A percentile compares a stretch with the other conserved stretches of the same genome.
phyloP scores from a whole-genome alignment of 202 grass and related monocot genomes.

The Sporobolus alterniflorus region DNA sequence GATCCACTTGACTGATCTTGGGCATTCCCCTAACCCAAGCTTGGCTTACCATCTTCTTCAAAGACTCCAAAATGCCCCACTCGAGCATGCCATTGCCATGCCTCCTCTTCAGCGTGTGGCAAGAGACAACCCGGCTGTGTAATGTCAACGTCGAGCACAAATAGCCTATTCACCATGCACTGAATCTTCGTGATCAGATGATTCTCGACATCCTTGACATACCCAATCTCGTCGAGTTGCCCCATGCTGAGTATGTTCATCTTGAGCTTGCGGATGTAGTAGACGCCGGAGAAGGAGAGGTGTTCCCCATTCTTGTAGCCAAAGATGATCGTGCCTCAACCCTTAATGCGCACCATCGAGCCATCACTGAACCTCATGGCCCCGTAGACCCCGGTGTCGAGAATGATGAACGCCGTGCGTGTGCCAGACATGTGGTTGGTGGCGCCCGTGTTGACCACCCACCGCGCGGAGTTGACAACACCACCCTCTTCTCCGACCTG shows the following conservation, averaged over 20 bases:
- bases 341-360: neutral
- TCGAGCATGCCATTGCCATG: no score
- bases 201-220: neutral
- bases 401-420: fast-evolving
- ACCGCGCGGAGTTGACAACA: no score
- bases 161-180: neutral
- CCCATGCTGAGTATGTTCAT: neutral
- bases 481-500: no score
- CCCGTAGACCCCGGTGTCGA: neutral
- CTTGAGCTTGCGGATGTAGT: neutral
- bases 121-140: no score
- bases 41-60: no score
- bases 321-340: neutral
- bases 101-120: no score
- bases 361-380: neutral
- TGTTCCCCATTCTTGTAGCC: neutral
- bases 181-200: neutral
- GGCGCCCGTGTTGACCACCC: neutral
- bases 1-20: no score
- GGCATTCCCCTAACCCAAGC: no score
- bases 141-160: no score
- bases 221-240: neutral
- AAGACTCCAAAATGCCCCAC: no score
- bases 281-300: neutral
- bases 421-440: neutral